A percentile compares a stretch with the other conserved stretches of the same genome.
phyloP scores from a whole-genome alignment of 2,329 filamentous ascomycete species.

The Thielaviopsis euricoi region DNA sequence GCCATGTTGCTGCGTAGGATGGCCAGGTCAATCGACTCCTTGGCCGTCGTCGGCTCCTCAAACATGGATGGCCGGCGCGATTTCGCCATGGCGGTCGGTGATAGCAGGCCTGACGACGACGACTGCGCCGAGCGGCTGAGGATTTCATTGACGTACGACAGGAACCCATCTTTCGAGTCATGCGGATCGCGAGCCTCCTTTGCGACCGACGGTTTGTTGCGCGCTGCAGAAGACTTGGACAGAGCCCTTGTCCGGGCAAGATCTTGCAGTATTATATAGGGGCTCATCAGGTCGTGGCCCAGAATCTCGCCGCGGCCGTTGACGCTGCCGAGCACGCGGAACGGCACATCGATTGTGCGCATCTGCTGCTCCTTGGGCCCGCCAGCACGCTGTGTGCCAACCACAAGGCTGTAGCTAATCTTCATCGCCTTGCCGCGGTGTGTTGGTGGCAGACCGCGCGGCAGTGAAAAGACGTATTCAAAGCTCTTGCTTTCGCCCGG shows the following conservation, averaged over 20 bases:
- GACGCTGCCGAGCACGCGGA: slow-evolving; percentile 83
- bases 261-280: slow-evolving; percentile 78
- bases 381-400: slow-evolving; percentile 78
- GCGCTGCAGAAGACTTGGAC: slow-evolving; percentile 14
- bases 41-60: slow-evolving; percentile 46
- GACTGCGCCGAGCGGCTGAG: slow-evolving; percentile 38
- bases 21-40: slow-evolving; percentile 79
- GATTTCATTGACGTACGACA: slow-evolving; percentile 62
- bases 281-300: slow-evolving; percentile 85
- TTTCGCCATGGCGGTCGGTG: slow-evolving; percentile 44
- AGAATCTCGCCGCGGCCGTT: slow-evolving; percentile 77
- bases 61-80: slow-evolving; percentile 38
- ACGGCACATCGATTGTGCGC: slow-evolving; percentile 80
- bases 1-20: slow-evolving; percentile 69
- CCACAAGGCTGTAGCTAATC: slow-evolving; percentile 75
- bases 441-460: slow-evolving; percentile 75
- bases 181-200: slow-evolving; percentile 17
- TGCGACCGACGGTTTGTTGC: slow-evolving; percentile 16
- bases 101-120: slow-evolving; percentile 45
- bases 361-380: slow-evolving; percentile 66
- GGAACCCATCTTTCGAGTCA: slow-evolving; percentile 41
- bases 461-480: slow-evolving; percentile 73
- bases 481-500: slow-evolving; percentile 82
- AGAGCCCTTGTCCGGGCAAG: slow-evolving; percentile 39
- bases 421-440: slow-evolving; percentile 90